A percentile compares a stretch with the other conserved stretches of the same genome.
Evolutionary conservation across 2,329 filamentous ascomycete species (phyloP).

Genomic region (Fusarium illudens): DNA sequence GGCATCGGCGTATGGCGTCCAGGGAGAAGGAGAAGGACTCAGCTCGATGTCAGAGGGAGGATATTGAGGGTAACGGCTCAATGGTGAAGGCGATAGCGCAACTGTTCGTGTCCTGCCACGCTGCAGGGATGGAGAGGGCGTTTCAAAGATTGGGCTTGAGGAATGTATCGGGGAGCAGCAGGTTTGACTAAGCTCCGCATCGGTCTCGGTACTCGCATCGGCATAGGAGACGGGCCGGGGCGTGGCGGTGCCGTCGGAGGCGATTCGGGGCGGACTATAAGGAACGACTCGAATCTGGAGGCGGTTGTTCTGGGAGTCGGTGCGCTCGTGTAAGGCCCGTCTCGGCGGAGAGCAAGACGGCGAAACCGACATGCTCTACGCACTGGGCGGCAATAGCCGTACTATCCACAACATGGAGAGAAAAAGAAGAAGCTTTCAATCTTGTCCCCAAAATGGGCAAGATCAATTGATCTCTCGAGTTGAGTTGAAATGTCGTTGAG

Average conservation of each 20-base stretch:
- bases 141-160: conserved; percentile 35
- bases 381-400: conserved; percentile 35
- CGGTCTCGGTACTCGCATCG: conserved; percentile 37
- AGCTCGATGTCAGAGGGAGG: conserved; percentile 29
- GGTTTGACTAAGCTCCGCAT: conserved; percentile 25
- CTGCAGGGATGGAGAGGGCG: conserved; percentile 37
- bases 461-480: conserved; percentile 5
- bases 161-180: conserved; percentile 30
- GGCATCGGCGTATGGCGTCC: conserved; percentile 30
- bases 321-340: conserved; percentile 43
- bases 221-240: conserved; percentile 40
- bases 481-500: conserved; percentile 9
- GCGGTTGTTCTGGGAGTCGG: conserved; percentile 42
- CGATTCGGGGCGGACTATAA: conserved; percentile 50
- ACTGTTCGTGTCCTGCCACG: conserved; percentile 28
- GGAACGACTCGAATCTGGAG: conserved; percentile 51
- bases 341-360: conserved; percentile 43
- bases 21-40: conserved; percentile 34
- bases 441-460: conserved; percentile 23
- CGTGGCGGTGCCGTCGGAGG: conserved; percentile 42
- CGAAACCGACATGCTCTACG: conserved; percentile 47
- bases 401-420: conserved; percentile 35
- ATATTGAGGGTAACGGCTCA: conserved; percentile 26
- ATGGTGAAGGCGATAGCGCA: conserved; percentile 30
- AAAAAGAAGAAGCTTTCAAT: conserved; percentile 1